These are phyloP conservation scores for Trichoderma hamatum DNA, from an alignment of 2,329 filamentous ascomycete species.

Conservation along the genomic window DNA sequence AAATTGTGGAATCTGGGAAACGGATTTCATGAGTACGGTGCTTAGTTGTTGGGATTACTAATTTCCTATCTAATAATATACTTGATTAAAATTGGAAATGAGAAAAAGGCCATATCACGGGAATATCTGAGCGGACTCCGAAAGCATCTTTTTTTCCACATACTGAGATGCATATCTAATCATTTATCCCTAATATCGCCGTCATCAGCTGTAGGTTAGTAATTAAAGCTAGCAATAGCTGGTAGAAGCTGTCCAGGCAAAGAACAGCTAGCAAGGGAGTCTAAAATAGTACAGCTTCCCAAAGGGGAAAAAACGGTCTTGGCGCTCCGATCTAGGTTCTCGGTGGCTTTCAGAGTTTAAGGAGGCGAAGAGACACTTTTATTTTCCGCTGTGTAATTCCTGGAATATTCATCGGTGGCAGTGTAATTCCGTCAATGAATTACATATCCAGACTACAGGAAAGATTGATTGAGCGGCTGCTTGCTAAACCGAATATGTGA, in stretches of 20 bases:
- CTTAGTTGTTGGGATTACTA: background rate
- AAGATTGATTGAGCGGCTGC: too few species aligned
- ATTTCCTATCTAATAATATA: background rate
- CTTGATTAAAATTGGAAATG: background rate
- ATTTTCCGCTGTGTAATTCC: background rate
- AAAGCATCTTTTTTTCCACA: background rate
- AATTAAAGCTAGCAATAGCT: too few species aligned
- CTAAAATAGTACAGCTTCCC: background rate
- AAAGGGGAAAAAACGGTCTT: background rate
- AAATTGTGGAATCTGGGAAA: background rate
- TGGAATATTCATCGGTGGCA: background rate
- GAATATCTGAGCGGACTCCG: background rate
- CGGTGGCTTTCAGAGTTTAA: background rate
- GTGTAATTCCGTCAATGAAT: too few species aligned
- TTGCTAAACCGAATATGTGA: background rate
- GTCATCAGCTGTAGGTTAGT: background rate
- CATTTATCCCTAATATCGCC: background rate
- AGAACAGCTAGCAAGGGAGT: too few species aligned
- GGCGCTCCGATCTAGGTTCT: background rate
- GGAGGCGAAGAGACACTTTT: background rate
- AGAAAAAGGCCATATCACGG: background rate
- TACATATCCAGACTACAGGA: too few species aligned
- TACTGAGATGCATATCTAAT: background rate
- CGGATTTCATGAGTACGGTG: background rate
- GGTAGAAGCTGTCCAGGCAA: too few species aligned